Evolutionary conservation across 139 green algal genomes (phyloP).

Genomic region (Pseudopediastrum boryanum): DNA sequence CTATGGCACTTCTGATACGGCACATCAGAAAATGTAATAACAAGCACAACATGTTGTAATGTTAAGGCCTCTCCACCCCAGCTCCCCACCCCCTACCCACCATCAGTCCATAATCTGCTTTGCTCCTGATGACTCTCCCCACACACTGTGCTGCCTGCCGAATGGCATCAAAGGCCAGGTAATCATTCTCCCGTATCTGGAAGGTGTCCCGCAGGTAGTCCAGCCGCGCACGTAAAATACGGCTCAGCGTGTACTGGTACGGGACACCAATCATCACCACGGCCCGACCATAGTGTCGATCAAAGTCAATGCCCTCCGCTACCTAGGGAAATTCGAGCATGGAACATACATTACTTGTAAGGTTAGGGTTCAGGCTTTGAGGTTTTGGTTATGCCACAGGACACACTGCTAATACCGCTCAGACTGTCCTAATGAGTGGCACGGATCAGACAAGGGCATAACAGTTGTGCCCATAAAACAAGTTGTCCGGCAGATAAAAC

Average conservation of each 20-base stretch:
- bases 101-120: constrained; percentile 76
- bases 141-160: constrained; percentile 97
- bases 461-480: too few relatives aligned
- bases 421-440: too few relatives aligned
- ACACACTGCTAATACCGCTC: too few relatives aligned
- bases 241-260: constrained; percentile 90
- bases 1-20: too few relatives aligned
- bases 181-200: constrained; percentile 93
- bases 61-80: background rate
- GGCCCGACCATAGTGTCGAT: constrained; percentile 78
- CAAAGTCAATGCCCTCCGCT: constrained; percentile 99
- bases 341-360: too few relatives aligned
- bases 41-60: background rate
- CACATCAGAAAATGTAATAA: background rate
- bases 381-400: too few relatives aligned
- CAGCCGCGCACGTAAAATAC: constrained; percentile 88
- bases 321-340: constrained; percentile 79
- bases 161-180: constrained; percentile 97
- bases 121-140: constrained; percentile 97
- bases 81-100: constrained; percentile 3
- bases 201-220: constrained; percentile 95
- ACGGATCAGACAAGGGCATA: too few relatives aligned
- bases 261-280: constrained; percentile 99
- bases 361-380: too few relatives aligned
- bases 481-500: too few relatives aligned